phyloP scores from a whole-genome alignment of 345 rosid species.

The Draba incana region DNA sequence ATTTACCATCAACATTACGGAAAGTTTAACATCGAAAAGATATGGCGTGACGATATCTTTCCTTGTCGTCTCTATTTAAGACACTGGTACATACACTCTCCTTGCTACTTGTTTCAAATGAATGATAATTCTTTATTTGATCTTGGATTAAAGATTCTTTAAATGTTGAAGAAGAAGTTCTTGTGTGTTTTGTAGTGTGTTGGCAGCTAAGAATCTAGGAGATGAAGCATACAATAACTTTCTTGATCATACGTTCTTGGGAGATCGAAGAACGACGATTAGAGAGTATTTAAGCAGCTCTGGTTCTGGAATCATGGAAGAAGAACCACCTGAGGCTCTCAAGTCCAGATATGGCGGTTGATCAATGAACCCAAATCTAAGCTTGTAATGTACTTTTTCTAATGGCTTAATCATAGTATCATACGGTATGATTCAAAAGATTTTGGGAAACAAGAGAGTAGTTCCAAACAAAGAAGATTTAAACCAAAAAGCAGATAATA shows the following conservation, averaged over 20 bases:
- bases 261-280: conserved; percentile 70
- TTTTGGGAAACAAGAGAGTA: too few species aligned
- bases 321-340: conserved; percentile 79
- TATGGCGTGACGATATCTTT: conserved; percentile 86
- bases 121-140: too few species aligned
- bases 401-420: too few species aligned
- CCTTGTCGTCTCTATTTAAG: conserved; percentile 92
- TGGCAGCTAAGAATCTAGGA: conserved; percentile 87
- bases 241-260: conserved; percentile 78
- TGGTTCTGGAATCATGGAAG: conserved; percentile 89
- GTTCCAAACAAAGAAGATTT: too few species aligned
- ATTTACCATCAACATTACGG: conserved; percentile 73
- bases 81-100: conserved; percentile 56
- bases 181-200: conserved; percentile 55
- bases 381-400: too few species aligned
- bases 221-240: conserved; percentile 69
- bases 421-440: too few species aligned
- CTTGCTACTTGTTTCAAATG: too few species aligned
- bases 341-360: conserved; percentile 84
- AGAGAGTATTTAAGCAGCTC: conserved; percentile 63
- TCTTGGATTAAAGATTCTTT: too few species aligned
- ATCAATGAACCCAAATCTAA: neutral
- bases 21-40: conserved; percentile 66
- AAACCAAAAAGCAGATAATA: too few species aligned
- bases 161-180: neutral